Percentiles rank a stretch among this genome's conserved stretches.
Conservation (phyloP, 257 asterid species). For the Solanum chilense region DNA sequence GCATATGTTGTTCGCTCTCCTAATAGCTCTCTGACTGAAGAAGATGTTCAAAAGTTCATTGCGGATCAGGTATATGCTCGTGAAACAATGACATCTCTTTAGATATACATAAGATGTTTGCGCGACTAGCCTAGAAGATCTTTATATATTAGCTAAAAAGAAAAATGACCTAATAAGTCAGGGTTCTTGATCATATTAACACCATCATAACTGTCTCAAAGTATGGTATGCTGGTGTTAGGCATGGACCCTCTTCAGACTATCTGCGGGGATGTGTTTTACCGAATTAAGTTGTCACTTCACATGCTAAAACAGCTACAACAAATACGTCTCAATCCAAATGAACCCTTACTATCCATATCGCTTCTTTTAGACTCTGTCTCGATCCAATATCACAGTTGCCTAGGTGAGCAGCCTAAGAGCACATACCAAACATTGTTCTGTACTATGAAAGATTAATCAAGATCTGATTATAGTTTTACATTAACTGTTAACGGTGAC, state of each 20-base stretch:
- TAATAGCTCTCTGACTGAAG: slow-evolving; percentile 79
- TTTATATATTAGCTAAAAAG: neutral
- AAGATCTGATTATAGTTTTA: neutral
- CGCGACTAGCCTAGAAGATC: neutral
- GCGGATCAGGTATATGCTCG: slow-evolving; percentile 73
- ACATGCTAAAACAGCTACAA: neutral
- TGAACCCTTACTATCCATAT: neutral
- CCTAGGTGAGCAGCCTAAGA: neutral
- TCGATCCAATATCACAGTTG: neutral
- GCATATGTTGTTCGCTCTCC: slow-evolving; percentile 85
- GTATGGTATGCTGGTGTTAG: neutral
- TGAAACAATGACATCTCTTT: neutral
- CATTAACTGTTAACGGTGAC: neutral
- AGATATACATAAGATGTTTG: neutral
- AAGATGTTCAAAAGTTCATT: slow-evolving; percentile 60
- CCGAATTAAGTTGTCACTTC: neutral
- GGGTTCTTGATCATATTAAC: neutral
- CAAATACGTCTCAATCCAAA: neutral
- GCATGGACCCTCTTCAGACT: neutral
- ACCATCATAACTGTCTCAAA: neutral
- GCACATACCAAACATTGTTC: neutral
- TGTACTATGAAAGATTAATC: neutral
- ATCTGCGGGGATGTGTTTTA: neutral
- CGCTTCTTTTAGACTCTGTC: neutral
- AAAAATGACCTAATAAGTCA: neutral